Conservation (phyloP, 768 basidiomycete species). For the Suillus luteus region DNA sequence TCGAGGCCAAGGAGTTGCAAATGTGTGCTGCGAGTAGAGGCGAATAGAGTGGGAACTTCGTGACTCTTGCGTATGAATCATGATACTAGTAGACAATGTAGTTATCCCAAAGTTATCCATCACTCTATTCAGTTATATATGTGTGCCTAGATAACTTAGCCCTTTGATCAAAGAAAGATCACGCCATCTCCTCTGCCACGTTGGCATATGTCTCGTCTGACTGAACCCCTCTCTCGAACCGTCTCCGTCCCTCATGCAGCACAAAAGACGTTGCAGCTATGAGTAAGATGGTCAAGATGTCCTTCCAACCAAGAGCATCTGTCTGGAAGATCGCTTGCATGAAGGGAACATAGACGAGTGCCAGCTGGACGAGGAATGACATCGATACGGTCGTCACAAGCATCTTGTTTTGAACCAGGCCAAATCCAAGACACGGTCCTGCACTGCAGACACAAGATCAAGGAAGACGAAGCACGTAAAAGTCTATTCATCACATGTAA, state of each 20-base stretch:
- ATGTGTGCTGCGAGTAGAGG: no score
- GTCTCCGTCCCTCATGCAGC: constrained; percentile 77
- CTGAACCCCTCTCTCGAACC: constrained; percentile 69
- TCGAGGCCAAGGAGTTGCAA: no score
- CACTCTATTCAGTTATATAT: constrained; percentile 4
- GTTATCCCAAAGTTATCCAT: no score
- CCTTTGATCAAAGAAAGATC: constrained; percentile 9
- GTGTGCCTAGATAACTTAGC: not conserved
- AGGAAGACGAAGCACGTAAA: constrained; percentile 98
- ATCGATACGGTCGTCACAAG: constrained; percentile 84
- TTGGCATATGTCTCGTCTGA: constrained; percentile 51
- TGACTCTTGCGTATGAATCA: no score
- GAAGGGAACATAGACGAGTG: constrained; percentile 85
- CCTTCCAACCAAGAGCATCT: constrained; percentile 66
- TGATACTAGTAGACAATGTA: not conserved
- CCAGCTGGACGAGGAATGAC: constrained; percentile 83
- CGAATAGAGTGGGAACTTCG: no score
- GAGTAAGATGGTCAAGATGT: constrained; percentile 69
- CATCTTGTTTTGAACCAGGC: constrained; percentile 85
- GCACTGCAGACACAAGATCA: constrained; percentile 92
- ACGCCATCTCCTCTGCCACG: constrained; percentile 65
- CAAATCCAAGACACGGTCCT: constrained; percentile 89
- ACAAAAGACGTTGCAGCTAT: constrained; percentile 66
- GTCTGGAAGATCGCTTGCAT: constrained; percentile 96
- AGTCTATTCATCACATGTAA: constrained; percentile 56